A percentile compares a stretch with the other conserved stretches of the same genome.
phyloP scores from a whole-genome alignment of 306 rosid genomes.

The Betula pendula region DNA sequence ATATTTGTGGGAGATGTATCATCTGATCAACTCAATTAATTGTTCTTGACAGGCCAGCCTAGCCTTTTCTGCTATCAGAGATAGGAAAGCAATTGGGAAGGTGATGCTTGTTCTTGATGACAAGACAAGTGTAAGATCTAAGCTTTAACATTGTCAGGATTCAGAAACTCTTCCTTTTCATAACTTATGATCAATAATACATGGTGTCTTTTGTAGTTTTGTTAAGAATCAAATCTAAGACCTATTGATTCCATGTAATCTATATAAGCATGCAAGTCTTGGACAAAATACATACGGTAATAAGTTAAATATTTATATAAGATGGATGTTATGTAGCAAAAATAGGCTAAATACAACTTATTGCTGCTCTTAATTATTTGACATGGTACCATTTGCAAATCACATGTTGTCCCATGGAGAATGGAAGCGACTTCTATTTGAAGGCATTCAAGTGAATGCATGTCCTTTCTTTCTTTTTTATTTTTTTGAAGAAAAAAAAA shows the following conservation, averaged over 20 bases:
- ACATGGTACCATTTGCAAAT: background rate
- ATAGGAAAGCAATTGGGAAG: conserved; percentile 88
- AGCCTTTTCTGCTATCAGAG: conserved; percentile 79
- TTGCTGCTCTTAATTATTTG: background rate
- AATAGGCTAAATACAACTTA: background rate
- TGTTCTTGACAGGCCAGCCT: conserved; percentile 72
- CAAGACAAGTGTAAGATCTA: conserved; percentile 47
- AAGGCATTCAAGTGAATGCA: background rate
- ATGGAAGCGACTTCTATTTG: background rate
- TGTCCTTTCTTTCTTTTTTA: background rate
- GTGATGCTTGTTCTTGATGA: conserved; percentile 75
- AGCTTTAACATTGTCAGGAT: conserved; percentile 43
- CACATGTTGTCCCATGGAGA: background rate
- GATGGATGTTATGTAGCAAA: background rate
- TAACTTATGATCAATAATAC: background rate
- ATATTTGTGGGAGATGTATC: conserved; percentile 19
- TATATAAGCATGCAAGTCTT: background rate
- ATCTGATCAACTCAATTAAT: conserved; percentile 9
- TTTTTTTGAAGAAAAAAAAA: background rate
- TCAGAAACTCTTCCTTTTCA: background rate
- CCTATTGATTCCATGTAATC: background rate
- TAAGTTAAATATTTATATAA: background rate
- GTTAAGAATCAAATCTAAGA: background rate
- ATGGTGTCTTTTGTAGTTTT: background rate
- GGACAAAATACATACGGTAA: background rate